Evolutionary conservation across 176 grass and related monocot species (phyloP).

Genomic region (Rhipidocladum racemiflorum): DNA sequence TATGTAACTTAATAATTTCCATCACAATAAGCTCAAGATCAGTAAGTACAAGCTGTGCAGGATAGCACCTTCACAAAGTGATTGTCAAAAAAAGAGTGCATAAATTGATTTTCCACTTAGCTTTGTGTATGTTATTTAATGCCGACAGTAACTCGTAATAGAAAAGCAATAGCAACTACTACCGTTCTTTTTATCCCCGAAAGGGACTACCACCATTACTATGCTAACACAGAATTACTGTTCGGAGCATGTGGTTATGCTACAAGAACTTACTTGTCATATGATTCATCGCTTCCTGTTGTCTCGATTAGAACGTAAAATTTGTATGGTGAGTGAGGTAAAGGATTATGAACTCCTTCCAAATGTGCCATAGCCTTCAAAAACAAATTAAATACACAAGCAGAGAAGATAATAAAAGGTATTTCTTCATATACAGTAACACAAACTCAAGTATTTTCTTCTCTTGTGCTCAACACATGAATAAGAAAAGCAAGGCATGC

Average conservation of each 20-base stretch:
- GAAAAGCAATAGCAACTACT: neutral
- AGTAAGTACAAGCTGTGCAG: slow-evolving; percentile 9
- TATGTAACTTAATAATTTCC: neutral
- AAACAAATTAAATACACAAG: slow-evolving; percentile 39
- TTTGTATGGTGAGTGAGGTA: slow-evolving; percentile 54
- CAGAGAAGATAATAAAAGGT: slow-evolving; percentile 15
- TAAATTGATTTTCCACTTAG: slow-evolving; percentile 10
- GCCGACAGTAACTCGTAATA: neutral
- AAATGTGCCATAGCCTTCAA: slow-evolving; percentile 78
- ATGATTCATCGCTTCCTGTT: slow-evolving; percentile 85
- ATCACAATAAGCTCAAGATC: slow-evolving; percentile 8
- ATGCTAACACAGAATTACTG: neutral
- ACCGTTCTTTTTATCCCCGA: neutral
- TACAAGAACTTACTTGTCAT: slow-evolving; percentile 73
- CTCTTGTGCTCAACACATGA: neutral
- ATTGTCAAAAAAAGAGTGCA: neutral
- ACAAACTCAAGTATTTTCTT: neutral
- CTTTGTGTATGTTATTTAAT: slow-evolving; percentile 19
- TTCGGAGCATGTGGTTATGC: neutral
- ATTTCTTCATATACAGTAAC: slow-evolving; percentile 9
- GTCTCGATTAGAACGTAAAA: slow-evolving; percentile 97
- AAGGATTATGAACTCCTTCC: slow-evolving; percentile 84
- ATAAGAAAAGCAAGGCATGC: neutral
- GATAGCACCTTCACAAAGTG: neutral
- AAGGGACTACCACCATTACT: neutral